A percentile compares a stretch with the other conserved stretches of the same genome.
phyloP scores from a whole-genome alignment of 768 basidiomycete species.

The Sporobolomyces phaffii region DNA sequence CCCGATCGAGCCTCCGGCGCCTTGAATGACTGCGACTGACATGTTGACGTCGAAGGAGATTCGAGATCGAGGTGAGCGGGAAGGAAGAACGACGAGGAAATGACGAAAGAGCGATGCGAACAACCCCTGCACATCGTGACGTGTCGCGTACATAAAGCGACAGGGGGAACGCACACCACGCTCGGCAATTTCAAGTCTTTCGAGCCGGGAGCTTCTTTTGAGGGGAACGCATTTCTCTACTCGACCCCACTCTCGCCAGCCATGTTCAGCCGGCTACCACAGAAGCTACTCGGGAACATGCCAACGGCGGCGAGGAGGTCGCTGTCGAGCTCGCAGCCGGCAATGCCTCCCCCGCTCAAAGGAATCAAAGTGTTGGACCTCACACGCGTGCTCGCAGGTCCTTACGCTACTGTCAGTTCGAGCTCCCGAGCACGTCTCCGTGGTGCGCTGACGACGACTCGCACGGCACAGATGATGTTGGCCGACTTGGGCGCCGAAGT shows the following conservation, averaged over 20 bases:
- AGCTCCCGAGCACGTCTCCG: neutral
- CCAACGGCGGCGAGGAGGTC: neutral
- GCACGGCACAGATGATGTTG: conserved; percentile 57
- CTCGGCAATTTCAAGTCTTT: no score
- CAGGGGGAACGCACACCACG: no score
- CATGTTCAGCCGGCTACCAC: neutral
- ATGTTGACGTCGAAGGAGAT: no score
- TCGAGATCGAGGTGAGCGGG: neutral
- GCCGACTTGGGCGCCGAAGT: conserved; percentile 87
- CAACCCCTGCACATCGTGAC: no score
- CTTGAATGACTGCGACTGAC: conserved; percentile 41
- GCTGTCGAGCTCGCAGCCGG: neutral
- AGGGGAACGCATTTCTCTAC: no score
- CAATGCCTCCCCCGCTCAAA: conserved; percentile 58
- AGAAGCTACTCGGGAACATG: no score
- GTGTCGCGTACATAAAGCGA: no score
- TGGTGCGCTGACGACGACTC: neutral
- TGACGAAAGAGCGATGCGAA: no score
- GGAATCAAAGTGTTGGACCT: conserved; percentile 81
- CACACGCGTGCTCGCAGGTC: conserved; percentile 84
- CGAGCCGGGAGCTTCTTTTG: no score
- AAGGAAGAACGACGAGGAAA: neutral
- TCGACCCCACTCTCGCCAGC: no score
- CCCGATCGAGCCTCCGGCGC: conserved; percentile 21
- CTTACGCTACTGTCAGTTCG: conserved; percentile 55